Percentiles rank a stretch among this genome's conserved stretches.
These are phyloP conservation scores for Kuraishia cidri DNA, from an alignment of 805 yeast species.

Conservation along the genomic window DNA sequence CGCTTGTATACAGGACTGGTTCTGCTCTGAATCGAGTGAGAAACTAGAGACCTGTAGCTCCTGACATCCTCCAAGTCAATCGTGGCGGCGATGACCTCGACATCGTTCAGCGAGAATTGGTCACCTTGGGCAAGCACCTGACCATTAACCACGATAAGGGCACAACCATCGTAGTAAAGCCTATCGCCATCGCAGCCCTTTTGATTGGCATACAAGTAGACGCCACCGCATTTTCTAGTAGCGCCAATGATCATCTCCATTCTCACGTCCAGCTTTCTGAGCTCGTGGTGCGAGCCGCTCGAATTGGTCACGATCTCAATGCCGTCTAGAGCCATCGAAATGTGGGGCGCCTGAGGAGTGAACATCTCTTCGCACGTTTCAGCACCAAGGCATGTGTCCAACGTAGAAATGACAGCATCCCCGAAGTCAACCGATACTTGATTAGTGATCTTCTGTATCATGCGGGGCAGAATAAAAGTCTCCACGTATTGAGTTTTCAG, in stretches of 20 bases:
- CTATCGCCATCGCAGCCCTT: conserved; percentile 98
- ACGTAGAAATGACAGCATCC: conserved; percentile 78
- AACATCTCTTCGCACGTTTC: conserved; percentile 98
- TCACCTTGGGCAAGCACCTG: conserved; percentile 86
- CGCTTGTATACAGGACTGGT: conserved; percentile 36
- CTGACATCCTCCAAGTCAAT: conserved; percentile 90
- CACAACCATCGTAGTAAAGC: conserved; percentile 94
- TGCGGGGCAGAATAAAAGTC: conserved; percentile 60
- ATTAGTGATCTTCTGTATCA: conserved; percentile 55
- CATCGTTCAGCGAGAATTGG: conserved; percentile 85
- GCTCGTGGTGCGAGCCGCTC: conserved; percentile 96
- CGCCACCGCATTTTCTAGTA: conserved; percentile 93
- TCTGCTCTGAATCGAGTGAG: conserved; percentile 68
- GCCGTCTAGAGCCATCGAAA: conserved; percentile 86
- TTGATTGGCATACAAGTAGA: conserved; percentile 89
- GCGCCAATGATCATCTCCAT: conserved; percentile 84
- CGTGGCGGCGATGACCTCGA: conserved; percentile 93
- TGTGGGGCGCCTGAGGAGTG: conserved; percentile 94
- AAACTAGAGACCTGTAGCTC: conserved; percentile 61
- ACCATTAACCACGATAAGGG: conserved; percentile 89
- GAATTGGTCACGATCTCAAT: conserved; percentile 96
- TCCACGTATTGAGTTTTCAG: conserved; percentile 69
- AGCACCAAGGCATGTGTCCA: conserved; percentile 88
- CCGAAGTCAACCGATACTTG: conserved; percentile 75
- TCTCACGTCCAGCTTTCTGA: conserved; percentile 81